phyloP scores from a whole-genome alignment of 768 basidiomycete species.

The Lactarius deliciosus region DNA sequence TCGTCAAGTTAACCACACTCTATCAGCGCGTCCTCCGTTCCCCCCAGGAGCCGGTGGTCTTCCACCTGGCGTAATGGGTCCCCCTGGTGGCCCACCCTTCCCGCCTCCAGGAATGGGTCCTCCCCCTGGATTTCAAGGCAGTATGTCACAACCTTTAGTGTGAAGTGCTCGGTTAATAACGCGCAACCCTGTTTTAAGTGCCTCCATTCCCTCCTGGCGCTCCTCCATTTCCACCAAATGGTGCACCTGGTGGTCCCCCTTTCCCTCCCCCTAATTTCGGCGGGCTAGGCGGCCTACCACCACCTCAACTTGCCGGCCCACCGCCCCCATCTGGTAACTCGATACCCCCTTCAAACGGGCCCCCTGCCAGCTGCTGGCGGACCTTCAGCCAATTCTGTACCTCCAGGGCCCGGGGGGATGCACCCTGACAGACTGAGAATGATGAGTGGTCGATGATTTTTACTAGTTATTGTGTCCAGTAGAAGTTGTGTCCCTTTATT shows the following conservation, averaged over 20 bases:
- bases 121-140: constrained; percentile 47
- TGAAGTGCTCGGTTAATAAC: background rate
- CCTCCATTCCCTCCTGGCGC: constrained; percentile 51
- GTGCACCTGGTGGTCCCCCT: constrained; percentile 30
- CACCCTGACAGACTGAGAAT: constrained; percentile 83
- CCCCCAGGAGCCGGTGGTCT: constrained; percentile 51
- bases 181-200: constrained; percentile 12
- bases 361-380: constrained; percentile 16
- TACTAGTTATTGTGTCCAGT: constrained; percentile 3
- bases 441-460: constrained; percentile 46
- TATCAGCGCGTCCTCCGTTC: constrained; percentile 64
- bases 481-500: background rate
- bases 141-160: constrained; percentile 36
- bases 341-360: constrained; percentile 16
- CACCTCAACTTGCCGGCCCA: constrained; percentile 17
- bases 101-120: constrained; percentile 54
- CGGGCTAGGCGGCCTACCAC: constrained; percentile 33
- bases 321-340: constrained; percentile 31
- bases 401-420: constrained; percentile 60
- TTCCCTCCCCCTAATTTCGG: constrained; percentile 40
- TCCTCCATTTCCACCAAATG: constrained; percentile 44
- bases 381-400: constrained; percentile 32
- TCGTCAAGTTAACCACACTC: constrained; percentile 1
- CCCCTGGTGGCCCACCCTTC: constrained; percentile 69
- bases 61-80: constrained; percentile 49